Evolutionary conservation across 2,329 filamentous ascomycete genomes (phyloP), one percentile per base, ranked within the genome.

Genomic region (Xylaria sp.): DNA sequence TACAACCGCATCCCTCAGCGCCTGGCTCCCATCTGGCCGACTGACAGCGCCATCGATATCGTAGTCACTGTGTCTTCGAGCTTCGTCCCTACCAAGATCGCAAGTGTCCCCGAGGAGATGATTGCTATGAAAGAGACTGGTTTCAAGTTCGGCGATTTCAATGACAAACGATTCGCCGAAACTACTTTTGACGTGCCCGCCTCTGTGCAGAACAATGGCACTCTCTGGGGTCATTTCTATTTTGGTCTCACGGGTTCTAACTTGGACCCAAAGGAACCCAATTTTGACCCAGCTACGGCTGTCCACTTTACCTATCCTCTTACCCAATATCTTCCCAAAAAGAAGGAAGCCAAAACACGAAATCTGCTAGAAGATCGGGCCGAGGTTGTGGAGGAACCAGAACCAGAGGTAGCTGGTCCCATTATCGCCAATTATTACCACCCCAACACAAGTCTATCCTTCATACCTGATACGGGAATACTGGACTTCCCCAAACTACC

Each of bases 151-250:
- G 92, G 92, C 69, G 91, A 97, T 80, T 93, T 86, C 77, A 91
- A 89, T 66, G 94, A 98, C 76, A 90, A 87, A 77, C 89, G 96
- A 66, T 86, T 91, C 63, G 86, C 94, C 66, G 90, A 95, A 73
- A 92, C 92, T 6, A 90, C 85, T 44, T 93, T 99, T 77, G 82
- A 85, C 3, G 89, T 98, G 4, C 95, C 96, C 2, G 84, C 85
- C 70, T 85, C 88, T 49, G 94, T 97, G 0, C 94, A 97, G 84
- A 87, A 94, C 73, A 98, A 98, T 79, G 94, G 93, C 40, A 97
- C 95, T 0, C 87, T 99, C 10, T 97, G 93, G 90, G 95, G 93
- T 2, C 96, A 99, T 80, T 97, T 98, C 81, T 97, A 94, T 76
- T 84, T 98, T 69, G 93, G 89, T 11, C 88, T 97, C 72, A 83